Conservation (phyloP, 2,329 filamentous ascomycete genomes). For the Pseudogymnoascus pannorum region DNA sequence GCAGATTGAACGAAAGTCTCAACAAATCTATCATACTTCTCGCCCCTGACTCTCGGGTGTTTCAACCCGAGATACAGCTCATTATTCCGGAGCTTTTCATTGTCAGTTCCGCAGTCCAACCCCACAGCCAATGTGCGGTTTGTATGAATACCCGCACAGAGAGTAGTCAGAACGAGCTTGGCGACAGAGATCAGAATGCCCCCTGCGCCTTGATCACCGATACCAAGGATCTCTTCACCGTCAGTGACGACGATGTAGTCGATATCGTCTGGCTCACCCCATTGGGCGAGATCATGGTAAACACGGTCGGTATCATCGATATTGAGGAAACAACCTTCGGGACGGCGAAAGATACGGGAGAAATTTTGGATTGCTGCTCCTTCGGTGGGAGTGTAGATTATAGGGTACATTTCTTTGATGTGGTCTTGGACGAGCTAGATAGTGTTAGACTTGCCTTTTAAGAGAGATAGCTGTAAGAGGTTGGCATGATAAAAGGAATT, state of each 20-base stretch:
- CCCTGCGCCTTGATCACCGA: constrained; percentile 82
- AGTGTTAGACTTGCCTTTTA: constrained; percentile 9
- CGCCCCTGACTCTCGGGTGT: constrained; percentile 57
- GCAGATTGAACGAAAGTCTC: constrained; percentile 65
- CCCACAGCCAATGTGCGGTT: constrained; percentile 72
- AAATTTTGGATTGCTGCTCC: constrained; percentile 83
- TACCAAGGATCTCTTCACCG: constrained; percentile 70
- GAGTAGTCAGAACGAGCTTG: constrained; percentile 73
- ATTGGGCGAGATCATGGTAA: constrained; percentile 58
- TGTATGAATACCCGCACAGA: constrained; percentile 82
- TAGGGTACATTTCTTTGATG: constrained; percentile 77
- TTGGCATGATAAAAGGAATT: background rate
- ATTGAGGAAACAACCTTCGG: constrained; percentile 75
- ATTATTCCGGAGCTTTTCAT: constrained; percentile 65
- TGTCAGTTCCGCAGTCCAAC: constrained; percentile 80
- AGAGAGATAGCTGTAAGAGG: background rate
- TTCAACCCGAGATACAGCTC: constrained; percentile 72
- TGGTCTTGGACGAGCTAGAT: constrained; percentile 64
- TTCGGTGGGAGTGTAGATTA: constrained; percentile 90
- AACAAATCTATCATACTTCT: constrained; percentile 70
- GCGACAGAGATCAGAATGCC: constrained; percentile 78
- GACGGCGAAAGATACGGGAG: constrained; percentile 66
- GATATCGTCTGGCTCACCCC: constrained; percentile 64
- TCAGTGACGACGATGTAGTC: constrained; percentile 82
- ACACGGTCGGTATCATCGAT: constrained; percentile 62